Percentiles rank a stretch among this genome's conserved stretches.
phyloP scores from a whole-genome alignment of 2,329 filamentous ascomycete species.

The Penicillium sp. region DNA sequence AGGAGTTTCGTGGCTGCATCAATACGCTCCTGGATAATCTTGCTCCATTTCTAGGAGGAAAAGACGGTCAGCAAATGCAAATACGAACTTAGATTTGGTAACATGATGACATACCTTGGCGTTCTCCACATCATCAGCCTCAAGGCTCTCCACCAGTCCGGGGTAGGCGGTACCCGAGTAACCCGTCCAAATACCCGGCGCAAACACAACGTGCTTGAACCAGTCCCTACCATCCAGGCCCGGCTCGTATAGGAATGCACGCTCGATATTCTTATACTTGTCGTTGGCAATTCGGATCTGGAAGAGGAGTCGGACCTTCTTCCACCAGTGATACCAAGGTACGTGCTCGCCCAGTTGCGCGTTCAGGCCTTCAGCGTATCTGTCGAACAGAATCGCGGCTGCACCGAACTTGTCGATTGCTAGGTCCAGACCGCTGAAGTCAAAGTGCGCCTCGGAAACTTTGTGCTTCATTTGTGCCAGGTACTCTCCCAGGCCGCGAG shows the following conservation, averaged over 20 bases:
- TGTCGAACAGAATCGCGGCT: conserved; percentile 50
- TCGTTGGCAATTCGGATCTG: conserved; percentile 64
- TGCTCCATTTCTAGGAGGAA: conserved; percentile 37
- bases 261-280: conserved; percentile 79
- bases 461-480: conserved; percentile 32
- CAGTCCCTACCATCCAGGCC: conserved; percentile 75
- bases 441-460: conserved; percentile 26
- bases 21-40: conserved; percentile 37
- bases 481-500: conserved; percentile 49
- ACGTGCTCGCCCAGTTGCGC: conserved; percentile 51
- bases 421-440: conserved; percentile 46
- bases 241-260: conserved; percentile 67
- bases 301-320: conserved; percentile 59
- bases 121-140: conserved; percentile 45
- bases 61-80: conserved; percentile 6
- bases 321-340: conserved; percentile 74
- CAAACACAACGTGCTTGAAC: conserved; percentile 96
- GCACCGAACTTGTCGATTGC: conserved; percentile 48
- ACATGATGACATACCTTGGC: conserved; percentile 47
- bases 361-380: conserved; percentile 44
- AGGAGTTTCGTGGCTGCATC: conserved; percentile 30
- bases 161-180: conserved; percentile 71
- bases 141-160: conserved; percentile 58
- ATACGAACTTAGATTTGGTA: neutral
- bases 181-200: conserved; percentile 84